Evolutionary conservation across 495 filamentous ascomycete species (phyloP).

Genomic region (Daldinia bambusicola): DNA sequence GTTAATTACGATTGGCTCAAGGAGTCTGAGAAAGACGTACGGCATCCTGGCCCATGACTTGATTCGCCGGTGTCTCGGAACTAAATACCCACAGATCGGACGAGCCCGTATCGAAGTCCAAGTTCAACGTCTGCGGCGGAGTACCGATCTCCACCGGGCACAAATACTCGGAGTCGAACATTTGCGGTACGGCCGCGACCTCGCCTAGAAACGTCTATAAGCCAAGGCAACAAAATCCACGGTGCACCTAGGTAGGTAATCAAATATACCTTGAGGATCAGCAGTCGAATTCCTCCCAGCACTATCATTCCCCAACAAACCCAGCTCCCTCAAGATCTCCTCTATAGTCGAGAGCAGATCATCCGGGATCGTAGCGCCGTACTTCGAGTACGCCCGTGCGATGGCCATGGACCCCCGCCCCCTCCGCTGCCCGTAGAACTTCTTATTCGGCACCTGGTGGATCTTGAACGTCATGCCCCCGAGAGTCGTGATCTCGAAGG

Average conservation of each 20-base stretch:
- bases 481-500: conserved; percentile 47
- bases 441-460: conserved; percentile 53
- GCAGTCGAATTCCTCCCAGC: conserved; percentile 28
- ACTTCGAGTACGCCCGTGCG: conserved; percentile 57
- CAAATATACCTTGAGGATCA: conserved; percentile 41
- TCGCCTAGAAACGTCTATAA: conserved; percentile 47
- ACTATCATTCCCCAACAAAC: conserved; percentile 38
- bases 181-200: conserved; percentile 51
- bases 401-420: conserved; percentile 55
- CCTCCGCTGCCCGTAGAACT: conserved; percentile 45
- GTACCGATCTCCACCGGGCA: conserved; percentile 75
- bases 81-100: conserved; percentile 75
- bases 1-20: conserved; percentile 3
- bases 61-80: conserved; percentile 55
- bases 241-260: not conserved
- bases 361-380: conserved; percentile 47
- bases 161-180: conserved; percentile 76
- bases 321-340: conserved; percentile 48
- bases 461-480: conserved; percentile 57
- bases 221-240: not conserved
- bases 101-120: conserved; percentile 83
- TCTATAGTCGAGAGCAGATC: conserved; percentile 47
- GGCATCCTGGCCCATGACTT: conserved; percentile 61
- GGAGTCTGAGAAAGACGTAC: conserved; percentile 2
- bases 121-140: conserved; percentile 72